Percentiles rank a stretch among this genome's conserved stretches.
phyloP scores from a whole-genome alignment of 352 stramenopile species.

The Globisporangium spiculum region DNA sequence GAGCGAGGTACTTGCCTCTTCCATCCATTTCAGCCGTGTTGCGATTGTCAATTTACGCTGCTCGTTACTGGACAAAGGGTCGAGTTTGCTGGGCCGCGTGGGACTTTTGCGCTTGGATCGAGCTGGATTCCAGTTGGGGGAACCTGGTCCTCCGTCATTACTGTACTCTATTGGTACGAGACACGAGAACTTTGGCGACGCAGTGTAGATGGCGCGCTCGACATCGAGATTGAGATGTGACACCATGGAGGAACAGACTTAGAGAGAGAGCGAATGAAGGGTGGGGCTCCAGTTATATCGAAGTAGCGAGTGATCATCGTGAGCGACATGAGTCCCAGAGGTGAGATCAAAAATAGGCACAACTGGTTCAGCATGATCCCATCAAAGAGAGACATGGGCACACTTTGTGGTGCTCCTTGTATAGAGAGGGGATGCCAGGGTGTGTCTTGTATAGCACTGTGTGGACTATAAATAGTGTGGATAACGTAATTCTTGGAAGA shows the following conservation, averaged over 20 bases:
- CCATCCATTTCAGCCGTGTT: constrained; percentile 6
- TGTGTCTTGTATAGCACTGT: no score
- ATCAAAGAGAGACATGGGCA: no score
- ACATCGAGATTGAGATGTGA: neutral
- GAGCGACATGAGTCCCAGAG: no score
- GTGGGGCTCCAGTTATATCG: no score
- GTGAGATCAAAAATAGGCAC: no score
- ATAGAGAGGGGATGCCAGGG: no score
- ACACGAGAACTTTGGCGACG: neutral
- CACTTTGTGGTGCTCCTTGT: no score
- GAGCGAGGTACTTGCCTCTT: constrained; percentile 1
- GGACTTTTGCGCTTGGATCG: neutral
- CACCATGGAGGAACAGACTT: neutral
- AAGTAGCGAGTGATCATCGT: no score
- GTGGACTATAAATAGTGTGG: no score
- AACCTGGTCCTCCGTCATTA: neutral
- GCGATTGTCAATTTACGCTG: neutral
- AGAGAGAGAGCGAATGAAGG: neutral
- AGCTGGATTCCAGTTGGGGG: neutral
- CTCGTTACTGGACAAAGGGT: neutral
- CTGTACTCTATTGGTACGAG: neutral
- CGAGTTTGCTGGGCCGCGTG: neutral
- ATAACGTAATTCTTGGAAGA: no score
- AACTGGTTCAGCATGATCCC: no score
- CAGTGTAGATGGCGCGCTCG: neutral